Conservation (phyloP, 176 grass and related monocot species). For the Eragrostis curvula region DNA sequence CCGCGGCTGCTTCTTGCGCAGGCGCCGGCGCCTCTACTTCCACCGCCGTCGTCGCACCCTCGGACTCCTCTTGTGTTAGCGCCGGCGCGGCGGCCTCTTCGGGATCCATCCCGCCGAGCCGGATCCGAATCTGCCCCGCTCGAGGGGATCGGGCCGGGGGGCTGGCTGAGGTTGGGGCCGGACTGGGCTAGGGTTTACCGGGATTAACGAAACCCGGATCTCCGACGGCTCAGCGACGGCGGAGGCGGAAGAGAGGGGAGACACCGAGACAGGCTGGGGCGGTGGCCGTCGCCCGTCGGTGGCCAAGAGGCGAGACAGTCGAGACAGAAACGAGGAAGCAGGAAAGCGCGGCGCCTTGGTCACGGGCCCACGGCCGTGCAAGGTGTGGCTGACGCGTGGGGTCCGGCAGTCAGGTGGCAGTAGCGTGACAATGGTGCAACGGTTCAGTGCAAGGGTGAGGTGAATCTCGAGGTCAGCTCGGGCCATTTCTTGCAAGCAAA, state of each 20-base stretch:
- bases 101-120: constrained; percentile 54
- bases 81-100: constrained; percentile 36
- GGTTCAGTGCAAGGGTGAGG: neutral
- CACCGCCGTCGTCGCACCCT: neutral
- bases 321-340: neutral
- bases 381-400: neutral
- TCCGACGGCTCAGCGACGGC: neutral
- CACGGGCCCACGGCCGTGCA: neutral
- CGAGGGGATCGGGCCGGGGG: constrained; percentile 7
- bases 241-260: neutral
- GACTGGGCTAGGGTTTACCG: constrained; percentile 21
- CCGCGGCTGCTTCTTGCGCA: neutral
- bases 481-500: neutral
- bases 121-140: constrained; percentile 47
- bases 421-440: neutral
- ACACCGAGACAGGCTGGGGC: too few species aligned
- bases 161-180: neutral
- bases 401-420: neutral
- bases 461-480: constrained; percentile 13
- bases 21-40: neutral
- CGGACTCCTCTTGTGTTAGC: constrained; percentile 9
- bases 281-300: constrained; percentile 14
- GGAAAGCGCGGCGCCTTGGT: neutral
- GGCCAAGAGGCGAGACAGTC: neutral
- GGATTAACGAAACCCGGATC: constrained; percentile 3